Base-by-base conservation (phyloP, 148 eudicot genomes). In the Dysphania ambrosioides region DNA sequence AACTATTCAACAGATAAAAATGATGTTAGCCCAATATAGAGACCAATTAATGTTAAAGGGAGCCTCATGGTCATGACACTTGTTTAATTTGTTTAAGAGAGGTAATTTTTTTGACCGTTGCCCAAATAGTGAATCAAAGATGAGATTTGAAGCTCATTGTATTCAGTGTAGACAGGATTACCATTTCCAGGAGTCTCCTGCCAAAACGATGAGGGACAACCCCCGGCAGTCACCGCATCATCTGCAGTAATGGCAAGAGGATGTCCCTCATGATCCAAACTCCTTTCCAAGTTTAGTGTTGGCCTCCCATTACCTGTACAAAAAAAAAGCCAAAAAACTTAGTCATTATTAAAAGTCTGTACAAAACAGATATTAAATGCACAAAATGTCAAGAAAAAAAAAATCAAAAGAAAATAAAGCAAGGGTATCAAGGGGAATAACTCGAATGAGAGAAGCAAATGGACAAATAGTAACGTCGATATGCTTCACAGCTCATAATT, bases 181-280 rank as follows among this genome's bases (percentile, higher is more conserved):
- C 97, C 97, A 81, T 80, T 88, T 68, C 85, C 90, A 63, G 97
- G 84, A 71, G 91, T 80, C 70, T 84, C 97, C 62, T 88, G 85
- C 97, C 97, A 91, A 77, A 83, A 88, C 79, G 93, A 86, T 19
- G 91, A 86, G 53, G 97, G 86, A 72, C 81, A 86, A 75, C 89
- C 97, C 78, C 77, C 79, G 15, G 82, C 92, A 51, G 82, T 78
- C 40, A 87, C 91, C 65, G 87, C 74, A 76, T 91, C 97, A 27
- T 88, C 88, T 56, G 91, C 85, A 49, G 94, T 81, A 64, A 89
- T 87, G 56, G 92, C 92, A 83, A 91, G 93, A 77, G 97, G 87
- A 80, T 89, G 93, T 68, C 92, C 97, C 31, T 91, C 94, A 68
- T 91, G 93, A 82, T 91, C 97, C 83, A 88, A 72, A 44, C 82